A percentile compares a stretch with the other conserved stretches of the same genome.
Conservation (phyloP, 768 basidiomycete genomes). For the Tulasnella calospora region DNA sequence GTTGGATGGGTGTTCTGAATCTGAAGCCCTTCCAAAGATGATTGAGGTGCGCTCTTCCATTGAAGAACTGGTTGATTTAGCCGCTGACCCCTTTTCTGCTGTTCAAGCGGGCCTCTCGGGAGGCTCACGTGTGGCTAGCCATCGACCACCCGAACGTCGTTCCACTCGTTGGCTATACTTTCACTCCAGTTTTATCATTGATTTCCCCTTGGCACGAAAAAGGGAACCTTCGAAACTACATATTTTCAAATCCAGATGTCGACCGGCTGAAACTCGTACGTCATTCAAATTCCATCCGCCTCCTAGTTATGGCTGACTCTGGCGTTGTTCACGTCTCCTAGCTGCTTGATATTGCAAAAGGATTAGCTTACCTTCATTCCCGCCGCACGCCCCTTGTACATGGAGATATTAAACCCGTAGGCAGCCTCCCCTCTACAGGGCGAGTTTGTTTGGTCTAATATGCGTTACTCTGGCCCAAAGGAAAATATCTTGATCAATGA, state of each 20-base stretch:
- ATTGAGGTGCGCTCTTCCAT: not conserved
- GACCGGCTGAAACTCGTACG: not conserved
- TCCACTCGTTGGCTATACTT: not conserved
- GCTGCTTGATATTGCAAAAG: not conserved
- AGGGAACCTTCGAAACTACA: not conserved
- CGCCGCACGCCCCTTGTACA: not conserved
- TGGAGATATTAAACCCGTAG: not conserved
- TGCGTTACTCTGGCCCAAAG: not conserved
- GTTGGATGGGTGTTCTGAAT: not conserved
- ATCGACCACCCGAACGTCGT: not conserved
- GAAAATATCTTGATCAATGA: constrained; percentile 9
- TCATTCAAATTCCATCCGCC: not conserved
- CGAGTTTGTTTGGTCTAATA: not conserved
- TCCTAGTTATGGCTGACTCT: no score
- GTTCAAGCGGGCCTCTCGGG: not conserved
- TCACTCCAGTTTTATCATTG: not conserved
- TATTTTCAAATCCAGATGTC: not conserved
- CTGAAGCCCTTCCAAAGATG: not conserved
- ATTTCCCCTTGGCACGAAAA: not conserved
- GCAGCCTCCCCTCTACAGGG: not conserved
- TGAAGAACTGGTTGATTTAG: no score
- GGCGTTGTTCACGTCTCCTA: not conserved
- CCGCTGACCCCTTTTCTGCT: not conserved
- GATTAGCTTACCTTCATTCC: not conserved
- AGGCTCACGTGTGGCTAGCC: not conserved